Conservation (phyloP, 2,329 filamentous ascomycete genomes). For the Aspergillus sp. region DNA sequence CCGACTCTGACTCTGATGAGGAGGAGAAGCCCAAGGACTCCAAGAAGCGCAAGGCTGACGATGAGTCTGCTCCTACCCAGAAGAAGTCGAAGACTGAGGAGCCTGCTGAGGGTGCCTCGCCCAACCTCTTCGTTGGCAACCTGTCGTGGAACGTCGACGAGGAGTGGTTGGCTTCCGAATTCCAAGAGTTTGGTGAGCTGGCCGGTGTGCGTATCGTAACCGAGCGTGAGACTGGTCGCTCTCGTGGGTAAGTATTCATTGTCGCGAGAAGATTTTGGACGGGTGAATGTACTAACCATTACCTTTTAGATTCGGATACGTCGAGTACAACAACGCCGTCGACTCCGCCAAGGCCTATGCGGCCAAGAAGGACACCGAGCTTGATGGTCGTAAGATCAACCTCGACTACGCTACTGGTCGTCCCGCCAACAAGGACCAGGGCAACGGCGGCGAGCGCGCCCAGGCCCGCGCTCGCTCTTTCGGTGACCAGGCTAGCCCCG, state of each 20-base stretch:
- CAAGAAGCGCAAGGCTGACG: slow-evolving; percentile 47
- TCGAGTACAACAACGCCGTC: slow-evolving; percentile 68
- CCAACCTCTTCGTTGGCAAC: slow-evolving; percentile 82
- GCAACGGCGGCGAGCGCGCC: slow-evolving; percentile 56
- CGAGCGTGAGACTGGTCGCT: slow-evolving; percentile 71
- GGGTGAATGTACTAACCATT: slow-evolving; percentile 5
- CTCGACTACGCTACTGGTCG: slow-evolving; percentile 70
- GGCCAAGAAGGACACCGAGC: slow-evolving; percentile 65
- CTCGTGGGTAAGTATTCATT: slow-evolving; percentile 58
- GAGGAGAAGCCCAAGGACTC: slow-evolving; percentile 29
- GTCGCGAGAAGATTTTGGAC: slow-evolving; percentile 5
- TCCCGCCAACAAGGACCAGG: slow-evolving; percentile 43
- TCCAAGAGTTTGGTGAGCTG: slow-evolving; percentile 70
- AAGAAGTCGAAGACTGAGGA: slow-evolving; percentile 59
- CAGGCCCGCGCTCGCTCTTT: slow-evolving; percentile 48
- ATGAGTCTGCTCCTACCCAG: slow-evolving; percentile 33
- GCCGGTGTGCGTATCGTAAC: slow-evolving; percentile 71
- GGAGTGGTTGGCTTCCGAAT: slow-evolving; percentile 70
- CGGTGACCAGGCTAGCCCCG: slow-evolving; percentile 72
- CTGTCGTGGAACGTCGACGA: slow-evolving; percentile 88
- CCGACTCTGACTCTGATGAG: slow-evolving; percentile 25
- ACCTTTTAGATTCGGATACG: slow-evolving; percentile 66
- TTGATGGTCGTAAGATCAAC: slow-evolving; percentile 70
- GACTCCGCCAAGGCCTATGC: slow-evolving; percentile 65
- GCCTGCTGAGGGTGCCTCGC: slow-evolving; percentile 23